Evolutionary conservation across 2,329 filamentous ascomycete species (phyloP).

Genomic region (Ophiocordyceps australis): DNA sequence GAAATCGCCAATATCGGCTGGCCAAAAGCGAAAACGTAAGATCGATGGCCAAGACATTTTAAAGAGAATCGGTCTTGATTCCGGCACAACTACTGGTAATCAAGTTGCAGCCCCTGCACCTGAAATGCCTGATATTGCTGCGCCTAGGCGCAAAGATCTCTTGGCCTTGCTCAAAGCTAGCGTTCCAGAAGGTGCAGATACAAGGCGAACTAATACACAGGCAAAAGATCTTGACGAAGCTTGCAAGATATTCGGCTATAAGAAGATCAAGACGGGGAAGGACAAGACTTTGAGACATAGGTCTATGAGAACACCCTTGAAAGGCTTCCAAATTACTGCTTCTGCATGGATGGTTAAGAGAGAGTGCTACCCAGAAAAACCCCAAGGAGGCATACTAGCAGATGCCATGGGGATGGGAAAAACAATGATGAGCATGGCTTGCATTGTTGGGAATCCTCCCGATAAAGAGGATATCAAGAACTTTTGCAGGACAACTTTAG

Average conservation of each 20-base stretch:
- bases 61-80: neutral
- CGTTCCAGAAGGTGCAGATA: slow-evolving; percentile 5
- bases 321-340: slow-evolving; percentile 30
- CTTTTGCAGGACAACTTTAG: slow-evolving; percentile 16
- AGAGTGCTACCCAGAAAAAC: slow-evolving; percentile 17
- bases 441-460: slow-evolving; percentile 43
- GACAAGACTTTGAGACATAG: slow-evolving; percentile 4
- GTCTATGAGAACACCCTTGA: slow-evolving; percentile 12
- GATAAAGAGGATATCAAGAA: slow-evolving; percentile 13
- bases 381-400: slow-evolving; percentile 37
- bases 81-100: neutral
- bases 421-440: slow-evolving; percentile 56
- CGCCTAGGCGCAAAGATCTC: slow-evolving; percentile 1
- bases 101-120: neutral
- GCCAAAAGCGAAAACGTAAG: too few relatives aligned
- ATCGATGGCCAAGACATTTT: neutral
- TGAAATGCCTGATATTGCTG: slow-evolving; percentile 1
- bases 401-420: slow-evolving; percentile 51
- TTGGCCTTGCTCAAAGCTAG: slow-evolving; percentile 1
- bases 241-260: slow-evolving; percentile 4
- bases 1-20: too few relatives aligned
- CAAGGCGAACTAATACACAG: slow-evolving; percentile 3
- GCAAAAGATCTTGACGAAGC: slow-evolving; percentile 5
- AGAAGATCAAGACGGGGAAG: slow-evolving; percentile 1
- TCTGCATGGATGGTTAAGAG: slow-evolving; percentile 33